Base-by-base conservation (phyloP, 148 eudicot genomes). In the Camellia sinensis region DNA sequence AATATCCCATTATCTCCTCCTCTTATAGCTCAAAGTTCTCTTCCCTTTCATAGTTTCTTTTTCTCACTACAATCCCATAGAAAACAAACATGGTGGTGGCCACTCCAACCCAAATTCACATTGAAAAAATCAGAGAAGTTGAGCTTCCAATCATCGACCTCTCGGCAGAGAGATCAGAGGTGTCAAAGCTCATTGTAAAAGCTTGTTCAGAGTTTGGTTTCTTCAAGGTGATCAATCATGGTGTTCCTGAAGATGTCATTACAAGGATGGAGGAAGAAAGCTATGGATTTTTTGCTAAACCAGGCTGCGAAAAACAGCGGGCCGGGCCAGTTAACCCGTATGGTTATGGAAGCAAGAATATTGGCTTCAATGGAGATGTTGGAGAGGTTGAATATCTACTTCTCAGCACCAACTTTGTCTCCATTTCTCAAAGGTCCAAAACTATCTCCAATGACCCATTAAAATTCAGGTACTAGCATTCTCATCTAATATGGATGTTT, bases 221-320 rank as follows among this genome's bases (percentile, higher is more conserved):
- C 73, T 89, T 89, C 62, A 89, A 89, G 77, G 89, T 89, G 60
- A 83, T 87, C 44, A 89, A 89, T 81, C 91, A 89, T 70, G 88
- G 89, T 4, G 85, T 89, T 7, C 45, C 89, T 19, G 46, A 79
- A 65, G 81, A 83, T 17, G 73, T 85, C 21, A 85, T 89, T 2
- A 12, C 62, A 4, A 73, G 44, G 21, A 74, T 89, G 85, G 91
- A 89, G 67, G 75, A 62, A 7, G 84, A 85, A 70, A 74, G 86
- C 63, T 22, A 29, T 1, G 78, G 80, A 43, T 89, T 89, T 59
- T 89, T 87, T 68, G 61, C 82, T 1, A 82, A 67, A 77, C 84
- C 89, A 0, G 56, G 19, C 1, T 71, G 70, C 4, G 87, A 85
- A 11, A 89, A 89, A 64, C 74, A 81, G 53, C 52, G 57, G 61